Base-by-base conservation (phyloP, 805 yeast species). In the Cyberlindnera japonica region DNA sequence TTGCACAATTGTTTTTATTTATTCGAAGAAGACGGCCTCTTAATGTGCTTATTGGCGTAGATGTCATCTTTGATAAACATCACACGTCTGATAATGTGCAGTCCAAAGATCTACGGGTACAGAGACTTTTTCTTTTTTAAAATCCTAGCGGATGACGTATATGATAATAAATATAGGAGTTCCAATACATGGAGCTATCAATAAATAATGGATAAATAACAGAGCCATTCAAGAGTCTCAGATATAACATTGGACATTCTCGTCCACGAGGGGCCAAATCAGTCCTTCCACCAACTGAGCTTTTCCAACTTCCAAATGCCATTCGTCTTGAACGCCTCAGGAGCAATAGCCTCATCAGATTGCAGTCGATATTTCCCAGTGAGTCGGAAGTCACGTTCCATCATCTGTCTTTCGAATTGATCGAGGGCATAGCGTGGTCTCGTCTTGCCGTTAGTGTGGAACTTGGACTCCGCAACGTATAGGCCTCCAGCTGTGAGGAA, bases 351-450 rank as follows among this genome's bases (percentile, higher is more conserved):
- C 31, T 69, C 73, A 48, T 77, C 79, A 36, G 72, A 60, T 59
- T 84, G 91, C 27, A 81, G 90, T 57, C 95, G 72, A 55, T 66
- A 70, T 30, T 72, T 69, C 19, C 95, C 95, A 10, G 95, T 86
- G 54, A 86, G 67, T 49, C 91, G 71, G 57, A 74, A 69, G 62
- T 86, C 95, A 55, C 95, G 72, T 49, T 81, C 82, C 64, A 85
- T 67, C 62, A 59, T 63, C 60, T 59, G 64, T 38, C 62, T 54
- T 51, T 77, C 81, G 72, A 77, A 77, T 49, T 69, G 69, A 58
- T 77, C 81, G 26, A 77, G 58, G 51, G 67, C 65, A 51, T 62
- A 71, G 42, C 82, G 68, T 48, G 76, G 78, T 53, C 74, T 75
- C 54, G 75, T 69, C 59, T 72, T 68, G 41, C 68, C 74, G 55